Percentiles rank a stretch among this genome's conserved stretches.
Evolutionary conservation across 176 grass and related monocot genomes (phyloP).

Genomic region (Musa itinerans): DNA sequence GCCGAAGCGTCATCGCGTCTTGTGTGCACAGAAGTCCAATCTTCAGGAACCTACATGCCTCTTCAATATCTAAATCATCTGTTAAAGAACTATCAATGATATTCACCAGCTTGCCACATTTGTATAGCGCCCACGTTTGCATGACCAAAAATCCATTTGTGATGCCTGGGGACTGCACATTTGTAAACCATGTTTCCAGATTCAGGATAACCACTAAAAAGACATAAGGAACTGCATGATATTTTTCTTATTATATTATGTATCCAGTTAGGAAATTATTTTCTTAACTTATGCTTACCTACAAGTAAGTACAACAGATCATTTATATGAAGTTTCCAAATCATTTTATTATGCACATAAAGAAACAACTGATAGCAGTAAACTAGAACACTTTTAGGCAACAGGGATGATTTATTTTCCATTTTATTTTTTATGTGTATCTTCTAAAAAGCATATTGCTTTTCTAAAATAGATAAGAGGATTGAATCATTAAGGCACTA

Average conservation of each 20-base stretch:
- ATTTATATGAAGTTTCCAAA: no score
- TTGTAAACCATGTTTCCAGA: neutral
- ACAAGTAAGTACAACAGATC: no score
- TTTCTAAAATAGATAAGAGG: no score
- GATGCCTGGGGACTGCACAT: neutral
- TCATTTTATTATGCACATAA: no score
- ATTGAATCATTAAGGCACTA: no score
- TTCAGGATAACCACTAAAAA: neutral
- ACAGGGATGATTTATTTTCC: no score
- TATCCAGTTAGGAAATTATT: neutral
- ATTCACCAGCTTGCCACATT: conserved; percentile 40
- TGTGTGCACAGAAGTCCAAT: conserved; percentile 69
- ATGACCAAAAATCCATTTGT: conserved; percentile 23
- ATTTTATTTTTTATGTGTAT: no score
- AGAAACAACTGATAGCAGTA: no score
- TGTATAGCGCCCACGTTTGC: conserved; percentile 55
- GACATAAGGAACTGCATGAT: neutral
- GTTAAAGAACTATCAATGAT: conserved; percentile 59
- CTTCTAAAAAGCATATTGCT: no score
- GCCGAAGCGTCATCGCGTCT: conserved; percentile 63
- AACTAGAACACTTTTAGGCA: no score
- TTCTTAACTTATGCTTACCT: neutral
- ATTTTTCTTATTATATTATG: neutral
- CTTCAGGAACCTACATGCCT: conserved; percentile 65
- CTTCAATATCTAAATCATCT: conserved; percentile 46